Evolutionary conservation across 2,329 filamentous ascomycete species (phyloP).

Genomic region (Lachnellula hyalina): DNA sequence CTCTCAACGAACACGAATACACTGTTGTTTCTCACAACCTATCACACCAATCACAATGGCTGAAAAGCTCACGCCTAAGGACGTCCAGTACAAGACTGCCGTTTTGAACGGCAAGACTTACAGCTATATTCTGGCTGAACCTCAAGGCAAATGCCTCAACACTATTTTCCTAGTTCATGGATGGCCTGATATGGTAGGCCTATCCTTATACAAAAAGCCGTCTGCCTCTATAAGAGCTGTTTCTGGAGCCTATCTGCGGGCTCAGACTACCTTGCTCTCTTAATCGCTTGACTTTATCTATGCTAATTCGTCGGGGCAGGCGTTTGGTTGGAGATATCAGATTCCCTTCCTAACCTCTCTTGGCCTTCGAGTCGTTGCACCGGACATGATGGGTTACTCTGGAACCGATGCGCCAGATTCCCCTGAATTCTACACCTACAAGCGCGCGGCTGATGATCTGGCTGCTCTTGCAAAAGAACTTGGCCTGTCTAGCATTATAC

Average conservation of each 20-base stretch:
- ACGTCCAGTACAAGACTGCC: slow-evolving; percentile 60
- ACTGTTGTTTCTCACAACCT: background rate
- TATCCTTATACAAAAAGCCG: too few relatives aligned
- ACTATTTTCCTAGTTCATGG: slow-evolving; percentile 53
- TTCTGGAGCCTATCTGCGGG: too few relatives aligned
- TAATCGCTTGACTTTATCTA: too few relatives aligned
- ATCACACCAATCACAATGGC: slow-evolving; percentile 38
- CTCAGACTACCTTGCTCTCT: too few relatives aligned
- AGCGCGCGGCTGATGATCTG: slow-evolving; percentile 69
- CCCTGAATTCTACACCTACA: slow-evolving; percentile 61
- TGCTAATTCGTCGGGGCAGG: too few relatives aligned
- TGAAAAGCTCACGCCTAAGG: slow-evolving; percentile 61
- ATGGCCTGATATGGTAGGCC: slow-evolving; percentile 63
- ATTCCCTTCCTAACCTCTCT: slow-evolving; percentile 69
- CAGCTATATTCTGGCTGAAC: slow-evolving; percentile 54
- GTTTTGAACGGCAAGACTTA: slow-evolving; percentile 66
- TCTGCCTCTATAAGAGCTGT: too few relatives aligned
- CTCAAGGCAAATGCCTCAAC: slow-evolving; percentile 38
- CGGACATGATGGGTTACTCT: slow-evolving; percentile 78
- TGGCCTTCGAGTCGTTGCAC: slow-evolving; percentile 73
- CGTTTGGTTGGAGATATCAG: slow-evolving; percentile 84
- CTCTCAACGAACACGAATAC: background rate
- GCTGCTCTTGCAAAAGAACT: slow-evolving; percentile 58
- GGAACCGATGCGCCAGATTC: slow-evolving; percentile 64
- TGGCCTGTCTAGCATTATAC: slow-evolving; percentile 55